phyloP scores from a whole-genome alignment of 2,329 filamentous ascomycete species.

The Allantophomopsis cytisporea region DNA sequence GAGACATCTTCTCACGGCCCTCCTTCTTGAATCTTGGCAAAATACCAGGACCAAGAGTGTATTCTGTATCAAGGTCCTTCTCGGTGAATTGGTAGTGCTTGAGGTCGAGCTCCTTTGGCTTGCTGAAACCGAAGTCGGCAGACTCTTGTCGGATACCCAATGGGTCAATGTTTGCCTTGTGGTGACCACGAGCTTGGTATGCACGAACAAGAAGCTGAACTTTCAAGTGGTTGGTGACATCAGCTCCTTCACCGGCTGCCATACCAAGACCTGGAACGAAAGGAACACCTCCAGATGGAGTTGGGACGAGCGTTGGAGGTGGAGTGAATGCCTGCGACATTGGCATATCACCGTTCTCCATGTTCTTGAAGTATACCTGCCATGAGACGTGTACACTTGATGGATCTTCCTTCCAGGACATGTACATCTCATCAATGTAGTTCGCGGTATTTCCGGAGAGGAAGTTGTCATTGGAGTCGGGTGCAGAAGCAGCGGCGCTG shows the following conservation, averaged over 20 bases:
- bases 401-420: slow-evolving; percentile 92
- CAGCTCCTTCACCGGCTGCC: slow-evolving; percentile 54
- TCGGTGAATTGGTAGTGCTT: slow-evolving; percentile 94
- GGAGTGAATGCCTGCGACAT: slow-evolving; percentile 95
- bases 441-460: slow-evolving; percentile 93
- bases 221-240: slow-evolving; percentile 93
- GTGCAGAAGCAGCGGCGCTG: slow-evolving; percentile 37
- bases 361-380: slow-evolving; percentile 99
- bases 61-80: slow-evolving; percentile 85
- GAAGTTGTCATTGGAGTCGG: slow-evolving; percentile 89
- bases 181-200: slow-evolving; percentile 94
- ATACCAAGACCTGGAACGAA: slow-evolving; percentile 57
- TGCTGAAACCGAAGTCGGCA: slow-evolving; percentile 71
- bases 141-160: slow-evolving; percentile 83
- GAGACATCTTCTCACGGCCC: slow-evolving; percentile 84
- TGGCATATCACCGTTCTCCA: slow-evolving; percentile 96
- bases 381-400: slow-evolving; percentile 93
- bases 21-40: slow-evolving; percentile 86
- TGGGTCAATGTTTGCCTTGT: slow-evolving; percentile 96
- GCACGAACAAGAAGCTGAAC: slow-evolving; percentile 94
- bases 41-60: slow-evolving; percentile 85
- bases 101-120: slow-evolving; percentile 84
- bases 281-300: slow-evolving; percentile 62
- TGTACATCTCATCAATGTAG: slow-evolving; percentile 99
- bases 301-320: slow-evolving; percentile 80